Evolutionary conservation across 768 basidiomycete genomes (phyloP), one percentile per base, ranked within the genome.

Genomic region (Boletus huronensis): DNA sequence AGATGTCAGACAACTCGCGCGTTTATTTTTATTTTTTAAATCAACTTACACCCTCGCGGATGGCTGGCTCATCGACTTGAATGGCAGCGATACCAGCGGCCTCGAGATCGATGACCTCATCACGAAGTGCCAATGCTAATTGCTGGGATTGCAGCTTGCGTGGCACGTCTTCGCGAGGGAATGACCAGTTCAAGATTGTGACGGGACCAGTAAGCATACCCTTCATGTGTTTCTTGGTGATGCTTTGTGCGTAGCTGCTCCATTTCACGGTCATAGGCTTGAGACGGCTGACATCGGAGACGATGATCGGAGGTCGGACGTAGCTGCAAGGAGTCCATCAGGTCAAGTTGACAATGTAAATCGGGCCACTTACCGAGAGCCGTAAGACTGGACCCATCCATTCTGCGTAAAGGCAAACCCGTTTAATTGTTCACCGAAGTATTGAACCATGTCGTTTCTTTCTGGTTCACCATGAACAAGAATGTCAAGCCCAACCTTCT

Each of bases 381-480:
- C 97, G 76, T 99, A 99, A 73, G 92, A 94, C 79, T 99, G 97
- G 35, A 99, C 97, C 97, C 97, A 99, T 48, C 84, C 97, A 63
- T 97, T 93, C 76, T 96, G 92, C 58, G 97, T 98, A 79, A 99
- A 99, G 73, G 90, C 91, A 70, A 99, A 98, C 62, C 97, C 97
- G 48, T 82, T 77, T 59, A 99, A 80, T 70, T 85, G 90, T 75
- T 99, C 97, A 62, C 97, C 97, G 64, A 98, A 99, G 85, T 99
- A 99, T 78, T 98, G 95, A 59, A 97, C 95, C 96, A 98, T 98
- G 82, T 98, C 96, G 73, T 98, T 98, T 67, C 96, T 85, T 80
- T 99, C 96, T 50, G 96, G 90, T 75, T 99, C 97, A 68, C 97
- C 97, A 74, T 99, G 97, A 58, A 99, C 97, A 64, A 98, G 82